Evolutionary conservation across 1,284 basidiomycete genomes (phyloP).

Genomic region (Thecaphora frezii): DNA sequence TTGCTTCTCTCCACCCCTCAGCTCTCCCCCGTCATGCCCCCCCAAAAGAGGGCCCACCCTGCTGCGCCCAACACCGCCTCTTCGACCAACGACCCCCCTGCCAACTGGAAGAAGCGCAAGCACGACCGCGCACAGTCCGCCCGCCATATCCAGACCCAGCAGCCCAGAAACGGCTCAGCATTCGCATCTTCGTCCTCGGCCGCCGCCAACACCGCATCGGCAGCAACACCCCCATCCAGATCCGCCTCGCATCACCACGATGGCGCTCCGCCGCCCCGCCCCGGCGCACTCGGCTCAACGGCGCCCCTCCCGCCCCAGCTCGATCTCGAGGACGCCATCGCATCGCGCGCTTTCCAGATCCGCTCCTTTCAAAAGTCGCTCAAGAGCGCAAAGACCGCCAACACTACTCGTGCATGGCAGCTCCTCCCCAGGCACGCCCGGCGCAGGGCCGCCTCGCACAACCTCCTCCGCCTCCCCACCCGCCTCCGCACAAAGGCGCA

Average conservation of each 20-base stretch:
- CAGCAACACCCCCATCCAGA: background rate
- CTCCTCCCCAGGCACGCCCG: conserved; percentile 52
- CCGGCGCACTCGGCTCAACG: too few species aligned
- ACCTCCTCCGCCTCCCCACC: conserved; percentile 50
- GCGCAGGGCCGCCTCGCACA: conserved; percentile 54
- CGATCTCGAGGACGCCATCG: conserved; percentile 25
- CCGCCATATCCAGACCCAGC: conserved; percentile 24
- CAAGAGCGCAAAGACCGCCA: conserved; percentile 29
- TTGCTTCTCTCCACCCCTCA: too few species aligned
- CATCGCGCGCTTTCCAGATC: conserved; percentile 37
- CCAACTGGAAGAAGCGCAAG: conserved; percentile 38
- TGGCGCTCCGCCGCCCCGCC: too few species aligned
- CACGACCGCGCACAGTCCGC: conserved; percentile 29
- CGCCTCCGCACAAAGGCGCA: conserved; percentile 48
- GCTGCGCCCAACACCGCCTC: too few species aligned
- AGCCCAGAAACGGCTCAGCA: background rate
- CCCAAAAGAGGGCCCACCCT: too few species aligned
- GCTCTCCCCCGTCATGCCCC: too few species aligned
- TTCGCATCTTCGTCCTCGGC: conserved; percentile 4
- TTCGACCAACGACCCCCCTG: background rate
- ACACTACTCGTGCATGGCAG: conserved; percentile 55
- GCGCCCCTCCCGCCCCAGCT: conserved; percentile 4
- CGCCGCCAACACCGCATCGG: conserved; percentile 11
- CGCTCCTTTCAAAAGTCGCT: conserved; percentile 35
- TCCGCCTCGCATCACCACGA: too few species aligned